Conservation (phyloP, 495 filamentous ascomycete species). For the Hypoxylon fragiforme region DNA sequence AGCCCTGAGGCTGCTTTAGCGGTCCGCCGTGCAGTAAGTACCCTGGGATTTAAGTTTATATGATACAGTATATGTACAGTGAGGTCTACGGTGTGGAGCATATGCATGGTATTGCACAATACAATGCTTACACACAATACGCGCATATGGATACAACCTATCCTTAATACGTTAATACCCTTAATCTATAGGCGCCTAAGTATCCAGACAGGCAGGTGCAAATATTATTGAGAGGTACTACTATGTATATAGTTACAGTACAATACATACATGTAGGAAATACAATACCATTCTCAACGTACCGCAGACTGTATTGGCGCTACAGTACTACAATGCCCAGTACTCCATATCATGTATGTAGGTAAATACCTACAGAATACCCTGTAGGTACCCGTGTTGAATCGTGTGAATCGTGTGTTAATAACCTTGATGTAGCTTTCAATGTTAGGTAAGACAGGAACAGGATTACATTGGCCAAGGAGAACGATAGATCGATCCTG, state of each 20-base stretch:
- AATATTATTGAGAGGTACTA: no score
- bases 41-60: no score
- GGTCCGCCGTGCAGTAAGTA: constrained; percentile 36
- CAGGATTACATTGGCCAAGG: constrained; percentile 17
- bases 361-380: neutral
- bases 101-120: no score
- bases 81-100: neutral
- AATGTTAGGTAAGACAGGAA: constrained; percentile 1
- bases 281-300: constrained; percentile 9
- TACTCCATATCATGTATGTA: neutral
- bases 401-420: neutral
- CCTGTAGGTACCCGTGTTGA: neutral
- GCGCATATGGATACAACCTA: no score
- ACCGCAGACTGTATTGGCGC: constrained; percentile 13
- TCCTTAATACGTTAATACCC: no score
- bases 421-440: neutral
- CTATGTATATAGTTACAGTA: no score
- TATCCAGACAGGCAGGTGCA: no score
- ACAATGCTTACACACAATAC: no score
- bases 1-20: constrained; percentile 42
- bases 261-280: no score
- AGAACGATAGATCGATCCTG: constrained; percentile 29
- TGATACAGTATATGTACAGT: neutral
- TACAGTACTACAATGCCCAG: no score
- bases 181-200: no score